These are phyloP conservation scores for Cladosporium velox DNA, from an alignment of 2,329 filamentous ascomycete species.

Conservation along the genomic window DNA sequence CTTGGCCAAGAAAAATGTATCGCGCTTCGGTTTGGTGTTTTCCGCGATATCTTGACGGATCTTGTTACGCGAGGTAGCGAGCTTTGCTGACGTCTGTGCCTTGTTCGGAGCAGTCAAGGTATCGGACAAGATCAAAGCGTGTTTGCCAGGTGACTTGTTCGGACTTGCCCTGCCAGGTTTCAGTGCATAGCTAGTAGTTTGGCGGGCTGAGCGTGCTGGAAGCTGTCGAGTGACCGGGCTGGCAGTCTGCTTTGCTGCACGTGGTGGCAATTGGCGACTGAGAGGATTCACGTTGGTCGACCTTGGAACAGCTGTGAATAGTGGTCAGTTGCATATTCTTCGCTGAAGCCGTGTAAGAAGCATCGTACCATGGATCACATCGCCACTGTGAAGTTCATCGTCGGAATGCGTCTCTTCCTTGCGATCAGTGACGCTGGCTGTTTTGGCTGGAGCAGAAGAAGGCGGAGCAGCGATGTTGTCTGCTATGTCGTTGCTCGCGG, in stretches of 20 bases:
- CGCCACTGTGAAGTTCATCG: slow-evolving; percentile 28
- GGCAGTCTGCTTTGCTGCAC: not conserved
- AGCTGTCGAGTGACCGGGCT: slow-evolving; percentile 26
- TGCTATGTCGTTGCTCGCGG: not conserved
- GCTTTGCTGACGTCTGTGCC: slow-evolving; percentile 25
- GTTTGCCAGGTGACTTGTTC: slow-evolving; percentile 14
- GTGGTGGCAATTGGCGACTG: not conserved
- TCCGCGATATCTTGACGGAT: slow-evolving; percentile 46
- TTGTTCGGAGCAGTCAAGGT: not conserved
- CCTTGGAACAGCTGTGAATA: not conserved
- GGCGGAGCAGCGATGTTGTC: not conserved
- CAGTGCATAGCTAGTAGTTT: slow-evolving; percentile 29
- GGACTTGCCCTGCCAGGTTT: slow-evolving; percentile 13
- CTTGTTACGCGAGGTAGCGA: slow-evolving; percentile 43
- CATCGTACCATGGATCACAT: slow-evolving; percentile 27
- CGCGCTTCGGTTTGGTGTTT: slow-evolving; percentile 46
- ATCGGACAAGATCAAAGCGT: not conserved
- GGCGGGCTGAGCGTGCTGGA: slow-evolving; percentile 32
- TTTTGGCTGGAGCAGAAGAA: not conserved
- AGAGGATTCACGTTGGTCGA: not conserved
- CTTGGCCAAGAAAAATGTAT: slow-evolving; percentile 49
- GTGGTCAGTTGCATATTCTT: not conserved
- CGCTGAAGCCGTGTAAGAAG: not conserved
- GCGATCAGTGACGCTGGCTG: slow-evolving; percentile 24
- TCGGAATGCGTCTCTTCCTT: slow-evolving; percentile 28